Conservation (phyloP, 2,329 filamentous ascomycete genomes). For the Paradendryphiella salina region DNA sequence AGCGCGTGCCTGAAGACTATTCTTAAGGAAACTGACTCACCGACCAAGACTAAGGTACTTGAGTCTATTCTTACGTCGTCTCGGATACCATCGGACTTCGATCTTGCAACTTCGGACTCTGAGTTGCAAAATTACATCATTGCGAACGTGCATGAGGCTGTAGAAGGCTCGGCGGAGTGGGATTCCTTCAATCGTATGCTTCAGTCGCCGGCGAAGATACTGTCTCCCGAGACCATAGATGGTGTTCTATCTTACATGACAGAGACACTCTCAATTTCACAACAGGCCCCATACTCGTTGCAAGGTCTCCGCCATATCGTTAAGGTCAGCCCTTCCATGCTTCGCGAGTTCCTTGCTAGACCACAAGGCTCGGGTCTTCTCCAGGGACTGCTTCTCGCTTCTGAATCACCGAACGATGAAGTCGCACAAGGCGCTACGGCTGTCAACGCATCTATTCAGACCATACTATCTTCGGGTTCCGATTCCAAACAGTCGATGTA, state of each 20-base stretch:
- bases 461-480: constrained; percentile 43
- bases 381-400: constrained; percentile 57
- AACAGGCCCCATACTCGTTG: constrained; percentile 43
- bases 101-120: constrained; percentile 40
- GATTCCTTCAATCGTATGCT: constrained; percentile 44
- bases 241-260: constrained; percentile 46
- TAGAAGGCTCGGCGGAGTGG: constrained; percentile 43
- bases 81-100: constrained; percentile 42
- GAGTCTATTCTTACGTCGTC: constrained; percentile 43
- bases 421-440: constrained; percentile 51
- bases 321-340: constrained; percentile 46
- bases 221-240: constrained; percentile 45
- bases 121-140: constrained; percentile 46
- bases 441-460: constrained; percentile 46
- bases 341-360: constrained; percentile 51
- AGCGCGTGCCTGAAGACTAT: constrained; percentile 35
- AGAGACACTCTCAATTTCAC: constrained; percentile 44
- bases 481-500: constrained; percentile 53
- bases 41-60: constrained; percentile 34
- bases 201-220: constrained; percentile 37
- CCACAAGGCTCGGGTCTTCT: constrained; percentile 55
- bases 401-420: constrained; percentile 58
- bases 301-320: constrained; percentile 53
- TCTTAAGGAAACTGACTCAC: constrained; percentile 34
- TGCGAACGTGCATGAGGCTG: constrained; percentile 33